phyloP scores from a whole-genome alignment of 306 rosid species.

The Rosa chinensis region DNA sequence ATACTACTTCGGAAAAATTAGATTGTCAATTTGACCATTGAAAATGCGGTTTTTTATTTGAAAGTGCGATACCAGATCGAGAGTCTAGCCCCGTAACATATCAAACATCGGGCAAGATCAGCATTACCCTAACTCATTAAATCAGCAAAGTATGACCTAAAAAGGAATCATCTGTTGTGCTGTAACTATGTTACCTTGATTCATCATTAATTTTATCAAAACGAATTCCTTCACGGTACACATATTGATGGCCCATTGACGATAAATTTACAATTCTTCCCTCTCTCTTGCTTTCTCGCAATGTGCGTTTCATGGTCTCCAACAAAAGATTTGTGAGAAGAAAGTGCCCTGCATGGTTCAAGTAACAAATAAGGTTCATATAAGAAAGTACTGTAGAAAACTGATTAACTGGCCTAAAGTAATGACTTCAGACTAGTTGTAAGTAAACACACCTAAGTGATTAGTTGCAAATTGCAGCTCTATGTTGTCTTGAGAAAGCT shows the following conservation, averaged over 20 bases:
- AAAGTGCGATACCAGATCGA: too few relatives aligned
- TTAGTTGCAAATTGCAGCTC: constrained; percentile 85
- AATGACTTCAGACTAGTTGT: too few relatives aligned
- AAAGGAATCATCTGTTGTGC: constrained; percentile 10
- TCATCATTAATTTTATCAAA: constrained; percentile 67
- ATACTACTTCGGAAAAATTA: background rate
- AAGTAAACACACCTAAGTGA: constrained; percentile 57
- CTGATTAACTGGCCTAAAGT: background rate
- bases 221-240: constrained; percentile 55
- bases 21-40: background rate
- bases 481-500: constrained; percentile 64
- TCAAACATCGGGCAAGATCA: background rate
- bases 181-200: constrained; percentile 52
- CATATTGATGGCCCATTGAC: constrained; percentile 56
- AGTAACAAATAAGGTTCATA: background rate
- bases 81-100: too few relatives aligned
- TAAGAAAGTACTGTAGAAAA: background rate
- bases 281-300: constrained; percentile 53
- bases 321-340: constrained; percentile 75
- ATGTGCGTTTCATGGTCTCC: constrained; percentile 77
- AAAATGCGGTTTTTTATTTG: background rate
- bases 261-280: constrained; percentile 75
- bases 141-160: background rate
- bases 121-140: background rate
- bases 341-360: constrained; percentile 58